Base-by-base conservation (phyloP, 1,139 yeast genomes). In the Suhomyces atakaporum region DNA sequence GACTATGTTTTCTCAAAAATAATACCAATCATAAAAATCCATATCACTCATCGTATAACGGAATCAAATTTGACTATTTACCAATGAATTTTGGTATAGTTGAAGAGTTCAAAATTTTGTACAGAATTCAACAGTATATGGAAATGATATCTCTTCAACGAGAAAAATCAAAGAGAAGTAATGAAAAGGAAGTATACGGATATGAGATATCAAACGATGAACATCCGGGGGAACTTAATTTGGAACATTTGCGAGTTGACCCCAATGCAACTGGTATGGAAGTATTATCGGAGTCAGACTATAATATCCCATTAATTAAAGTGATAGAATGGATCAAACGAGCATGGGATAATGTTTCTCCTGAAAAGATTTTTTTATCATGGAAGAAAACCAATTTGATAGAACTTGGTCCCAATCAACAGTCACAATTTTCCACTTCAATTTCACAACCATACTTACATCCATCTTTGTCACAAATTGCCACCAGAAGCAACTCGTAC, bases 61-160 rank as follows among this genome's bases (percentile, higher is more conserved):
- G 72, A 5, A 62, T 62, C 25, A 66, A 62, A 40, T 69, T 69
- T 38, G 75, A 73, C 47, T 79, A 77, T 50, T 56, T 79, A 25
- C 86, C 86, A 2, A 78, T 79, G 69, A 77, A 73, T 45, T 79
- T 80, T 68, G 87, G 87, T 2, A 77, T 80, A 3, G 65, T 77
- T 19, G 81, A 78, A 42, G 86, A 81, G 45, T 77, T 81, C 49
- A 78, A 78, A 46, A 68, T 78, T 9, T 60, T 77, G 30, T 81
- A 76, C 51, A 66, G 87, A 42, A 62, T 76, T 6, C 81, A 77
- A 44, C 86, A 81, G 46, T 81, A 79, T 45, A 60, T 74, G 43
- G 78, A 73, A 24, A 66, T 79, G 63, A 68, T 58, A 36, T 63
- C 58, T 59, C 54, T 52, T 56, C 80, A 60, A 58, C 62, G 57